phyloP scores from a whole-genome alignment of 1,284 basidiomycete genomes.

The Trichosporon faecale region DNA sequence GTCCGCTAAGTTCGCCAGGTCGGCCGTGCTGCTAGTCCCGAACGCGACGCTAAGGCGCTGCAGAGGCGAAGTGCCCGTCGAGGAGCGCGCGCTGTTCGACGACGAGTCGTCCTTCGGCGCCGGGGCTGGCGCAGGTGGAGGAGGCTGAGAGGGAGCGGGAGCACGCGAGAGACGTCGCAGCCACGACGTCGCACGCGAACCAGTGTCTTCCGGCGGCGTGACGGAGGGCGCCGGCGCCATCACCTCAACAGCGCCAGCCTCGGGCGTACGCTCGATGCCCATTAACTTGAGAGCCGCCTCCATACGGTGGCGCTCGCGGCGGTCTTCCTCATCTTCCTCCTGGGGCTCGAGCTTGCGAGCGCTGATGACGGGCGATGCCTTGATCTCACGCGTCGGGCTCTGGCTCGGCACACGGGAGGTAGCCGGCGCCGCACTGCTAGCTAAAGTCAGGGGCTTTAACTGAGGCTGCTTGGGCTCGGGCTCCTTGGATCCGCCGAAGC shows the following conservation, averaged over 20 bases:
- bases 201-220: conserved; percentile 2
- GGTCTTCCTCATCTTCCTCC: conserved; percentile 84
- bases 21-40: conserved; percentile 17
- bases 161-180: conserved; percentile 20
- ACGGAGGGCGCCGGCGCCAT: background rate
- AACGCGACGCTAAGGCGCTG: conserved; percentile 29
- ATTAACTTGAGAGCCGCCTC: conserved; percentile 86
- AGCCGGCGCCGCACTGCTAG: conserved; percentile 20
- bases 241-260: background rate
- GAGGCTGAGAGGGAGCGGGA: background rate
- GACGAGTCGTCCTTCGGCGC: background rate
- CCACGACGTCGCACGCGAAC: conserved; percentile 12
- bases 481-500: conserved; percentile 40
- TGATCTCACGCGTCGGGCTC: background rate
- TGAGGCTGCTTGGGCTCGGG: conserved; percentile 27
- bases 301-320: conserved; percentile 73
- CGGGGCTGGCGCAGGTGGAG: background rate
- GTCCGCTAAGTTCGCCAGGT: background rate
- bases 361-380: conserved; percentile 48
- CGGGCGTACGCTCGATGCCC: conserved; percentile 63
- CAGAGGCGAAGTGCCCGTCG: conserved; percentile 22
- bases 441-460: conserved; percentile 38
- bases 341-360: conserved; percentile 56
- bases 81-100: background rate
- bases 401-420: conserved; percentile 5